These are phyloP conservation scores for Mortierella sp. DNA, from an alignment of 371 early-diverging fungal genomes.

Conservation along the genomic window DNA sequence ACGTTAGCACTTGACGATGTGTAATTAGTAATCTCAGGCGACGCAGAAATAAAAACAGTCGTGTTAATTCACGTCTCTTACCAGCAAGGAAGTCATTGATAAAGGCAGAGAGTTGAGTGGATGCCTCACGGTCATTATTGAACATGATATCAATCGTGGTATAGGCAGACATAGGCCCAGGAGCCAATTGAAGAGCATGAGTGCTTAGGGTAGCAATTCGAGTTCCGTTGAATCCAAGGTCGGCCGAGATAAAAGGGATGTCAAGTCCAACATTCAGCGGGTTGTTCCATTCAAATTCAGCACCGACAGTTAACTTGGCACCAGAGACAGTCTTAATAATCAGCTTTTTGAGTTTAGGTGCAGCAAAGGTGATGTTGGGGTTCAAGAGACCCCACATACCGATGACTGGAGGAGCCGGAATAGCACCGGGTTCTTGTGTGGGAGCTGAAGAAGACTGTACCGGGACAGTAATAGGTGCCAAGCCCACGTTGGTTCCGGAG, in stretches of 20 bases:
- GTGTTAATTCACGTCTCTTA: neutral
- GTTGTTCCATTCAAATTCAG: constrained; percentile 49
- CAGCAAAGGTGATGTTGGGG: constrained; percentile 31
- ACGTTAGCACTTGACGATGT: too few relatives aligned
- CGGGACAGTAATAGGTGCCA: constrained; percentile 34
- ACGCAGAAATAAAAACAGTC: too few relatives aligned
- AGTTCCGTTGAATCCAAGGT: constrained; percentile 47
- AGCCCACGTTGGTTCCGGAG: constrained; percentile 25
- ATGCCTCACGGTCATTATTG: constrained; percentile 42
- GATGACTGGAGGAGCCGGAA: constrained; percentile 31
- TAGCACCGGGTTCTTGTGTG: neutral
- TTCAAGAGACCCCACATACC: constrained; percentile 37
- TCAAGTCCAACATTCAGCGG: constrained; percentile 45
- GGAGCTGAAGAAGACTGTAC: constrained; percentile 19
- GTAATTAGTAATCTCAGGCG: too few relatives aligned
- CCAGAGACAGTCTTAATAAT: constrained; percentile 38
- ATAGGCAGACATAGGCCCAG: constrained; percentile 44
- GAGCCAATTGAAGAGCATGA: constrained; percentile 26
- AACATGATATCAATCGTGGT: constrained; percentile 36
- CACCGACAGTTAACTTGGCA: constrained; percentile 38
- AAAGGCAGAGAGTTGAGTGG: constrained; percentile 36
- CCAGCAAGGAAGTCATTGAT: constrained; percentile 39
- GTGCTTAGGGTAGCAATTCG: constrained; percentile 31
- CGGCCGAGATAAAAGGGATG: constrained; percentile 38
- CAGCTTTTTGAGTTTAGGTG: constrained; percentile 40